phyloP scores from a whole-genome alignment of 805 yeast genomes.

The Zygosaccharomyces pseudorouxii region DNA sequence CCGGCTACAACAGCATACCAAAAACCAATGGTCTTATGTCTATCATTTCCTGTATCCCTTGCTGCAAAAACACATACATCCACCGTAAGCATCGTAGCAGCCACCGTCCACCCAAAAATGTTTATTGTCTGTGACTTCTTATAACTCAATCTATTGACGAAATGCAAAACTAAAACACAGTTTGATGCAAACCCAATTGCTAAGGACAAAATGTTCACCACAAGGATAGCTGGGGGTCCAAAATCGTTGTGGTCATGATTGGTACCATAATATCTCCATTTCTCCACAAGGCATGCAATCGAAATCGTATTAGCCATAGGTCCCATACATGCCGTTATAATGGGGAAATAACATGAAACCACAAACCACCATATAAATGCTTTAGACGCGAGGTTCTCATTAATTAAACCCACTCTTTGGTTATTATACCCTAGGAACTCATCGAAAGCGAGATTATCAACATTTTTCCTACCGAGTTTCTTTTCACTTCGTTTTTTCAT shows the following conservation, averaged over 20 bases:
- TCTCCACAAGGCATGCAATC: conserved; percentile 61
- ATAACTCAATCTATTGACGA: conserved; percentile 54
- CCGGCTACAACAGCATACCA: conserved; percentile 74
- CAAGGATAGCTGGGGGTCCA: conserved; percentile 42
- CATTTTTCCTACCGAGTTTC: not conserved
- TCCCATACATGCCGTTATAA: conserved; percentile 71
- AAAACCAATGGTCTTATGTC: conserved; percentile 54
- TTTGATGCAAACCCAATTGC: conserved; percentile 65
- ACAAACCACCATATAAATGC: conserved; percentile 51
- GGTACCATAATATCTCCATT: conserved; percentile 47
- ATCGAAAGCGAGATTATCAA: conserved; percentile 6
- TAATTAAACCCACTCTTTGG: conserved; percentile 26
- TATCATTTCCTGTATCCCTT: conserved; percentile 19
- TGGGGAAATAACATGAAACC: conserved; percentile 65
- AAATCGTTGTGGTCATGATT: not conserved
- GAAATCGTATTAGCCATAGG: conserved; percentile 75
- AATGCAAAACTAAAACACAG: conserved; percentile 62
- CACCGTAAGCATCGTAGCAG: conserved; percentile 48
- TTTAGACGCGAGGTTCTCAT: conserved; percentile 25
- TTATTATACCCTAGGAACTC: conserved; percentile 23
- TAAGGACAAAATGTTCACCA: conserved; percentile 59
- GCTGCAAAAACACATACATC: conserved; percentile 32
- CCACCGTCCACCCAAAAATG: conserved; percentile 59
- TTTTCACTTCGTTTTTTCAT: not conserved
- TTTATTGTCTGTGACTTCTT: conserved; percentile 58